Percentiles rank a stretch among this genome's conserved stretches.
phyloP scores from a whole-genome alignment of 2,329 filamentous ascomycete species.

The Diaporthe velutina region DNA sequence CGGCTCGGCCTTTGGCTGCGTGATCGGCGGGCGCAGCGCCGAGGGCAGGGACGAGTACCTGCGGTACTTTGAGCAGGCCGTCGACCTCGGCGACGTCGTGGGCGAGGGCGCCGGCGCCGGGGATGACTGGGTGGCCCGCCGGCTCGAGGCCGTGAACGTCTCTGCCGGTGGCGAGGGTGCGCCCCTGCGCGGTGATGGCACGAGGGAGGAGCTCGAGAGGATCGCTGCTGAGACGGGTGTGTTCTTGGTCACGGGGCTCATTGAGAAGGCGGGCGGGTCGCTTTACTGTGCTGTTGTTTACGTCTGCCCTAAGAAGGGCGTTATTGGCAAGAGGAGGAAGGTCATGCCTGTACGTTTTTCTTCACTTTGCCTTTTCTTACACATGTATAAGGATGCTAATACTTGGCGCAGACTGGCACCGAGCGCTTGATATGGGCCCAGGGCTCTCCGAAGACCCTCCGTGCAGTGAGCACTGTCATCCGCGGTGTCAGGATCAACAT shows the following conservation, averaged over 20 bases:
- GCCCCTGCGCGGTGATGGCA: conserved; percentile 66
- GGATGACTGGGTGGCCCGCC: conserved; percentile 76
- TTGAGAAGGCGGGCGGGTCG: conserved; percentile 85
- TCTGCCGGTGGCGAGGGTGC: conserved; percentile 46
- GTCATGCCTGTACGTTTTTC: conserved; percentile 80
- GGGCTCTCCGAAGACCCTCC: conserved; percentile 82
- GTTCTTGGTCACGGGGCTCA: conserved; percentile 83
- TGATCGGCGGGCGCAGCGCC: conserved; percentile 76
- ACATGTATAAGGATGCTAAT: conserved; percentile 25
- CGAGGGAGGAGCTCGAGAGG: conserved; percentile 81
- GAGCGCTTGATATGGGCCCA: conserved; percentile 93
- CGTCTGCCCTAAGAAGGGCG: conserved; percentile 79
- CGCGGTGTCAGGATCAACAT: conserved; percentile 84
- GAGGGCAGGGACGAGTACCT: conserved; percentile 86
- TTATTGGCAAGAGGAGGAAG: conserved; percentile 89
- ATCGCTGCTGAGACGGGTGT: conserved; percentile 83
- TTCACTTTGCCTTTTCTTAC: conserved; percentile 8
- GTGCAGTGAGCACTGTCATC: conserved; percentile 83
- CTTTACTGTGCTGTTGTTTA: conserved; percentile 88
- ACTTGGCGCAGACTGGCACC: conserved; percentile 70
- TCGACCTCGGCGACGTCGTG: conserved; percentile 86
- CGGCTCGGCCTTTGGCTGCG: conserved; percentile 81
- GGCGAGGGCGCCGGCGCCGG: conserved; percentile 73
- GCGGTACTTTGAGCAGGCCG: conserved; percentile 80
- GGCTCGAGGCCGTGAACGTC: conserved; percentile 58